These are phyloP conservation scores for Hypoxylon lenormandii DNA, from an alignment of 495 filamentous ascomycete species.

Conservation along the genomic window DNA sequence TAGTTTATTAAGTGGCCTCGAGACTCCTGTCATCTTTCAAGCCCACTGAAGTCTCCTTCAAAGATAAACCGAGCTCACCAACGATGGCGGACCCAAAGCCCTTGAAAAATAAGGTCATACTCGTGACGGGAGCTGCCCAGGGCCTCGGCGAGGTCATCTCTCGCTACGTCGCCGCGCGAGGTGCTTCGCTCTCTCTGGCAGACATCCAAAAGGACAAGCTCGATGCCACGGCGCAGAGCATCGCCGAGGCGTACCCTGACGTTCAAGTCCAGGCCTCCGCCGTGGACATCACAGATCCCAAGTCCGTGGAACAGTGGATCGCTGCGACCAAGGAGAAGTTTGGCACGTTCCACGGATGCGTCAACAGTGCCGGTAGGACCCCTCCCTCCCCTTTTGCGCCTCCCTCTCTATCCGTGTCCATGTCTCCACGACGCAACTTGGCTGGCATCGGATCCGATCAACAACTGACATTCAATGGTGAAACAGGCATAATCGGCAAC, in stretches of 20 bases:
- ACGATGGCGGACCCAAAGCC: slow-evolving; percentile 38
- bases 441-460: not conserved
- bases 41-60: not conserved
- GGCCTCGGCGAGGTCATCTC: slow-evolving; percentile 66
- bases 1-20: no score
- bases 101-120: slow-evolving; percentile 57
- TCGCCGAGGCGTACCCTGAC: slow-evolving; percentile 23
- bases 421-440: no score
- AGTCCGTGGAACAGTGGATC: slow-evolving; percentile 42
- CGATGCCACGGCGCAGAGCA: slow-evolving; percentile 13
- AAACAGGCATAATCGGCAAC: slow-evolving; percentile 34
- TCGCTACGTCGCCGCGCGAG: slow-evolving; percentile 57
- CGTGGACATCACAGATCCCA: slow-evolving; percentile 31
- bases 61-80: not conserved
- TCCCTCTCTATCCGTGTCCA: no score
- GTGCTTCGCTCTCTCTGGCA: slow-evolving; percentile 61
- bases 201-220: slow-evolving; percentile 58
- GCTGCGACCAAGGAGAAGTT: slow-evolving; percentile 28
- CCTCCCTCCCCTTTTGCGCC: no score
- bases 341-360: slow-evolving; percentile 36
- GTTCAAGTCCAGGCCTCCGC: slow-evolving; percentile 19
- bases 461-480: not conserved
- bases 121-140: slow-evolving; percentile 63
- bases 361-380: slow-evolving; percentile 39
- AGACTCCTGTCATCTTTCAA: no score